These are phyloP conservation scores for Hordeum pubiflorum DNA, from an alignment of 202 grass and related monocot genomes.

Conservation along the genomic window DNA sequence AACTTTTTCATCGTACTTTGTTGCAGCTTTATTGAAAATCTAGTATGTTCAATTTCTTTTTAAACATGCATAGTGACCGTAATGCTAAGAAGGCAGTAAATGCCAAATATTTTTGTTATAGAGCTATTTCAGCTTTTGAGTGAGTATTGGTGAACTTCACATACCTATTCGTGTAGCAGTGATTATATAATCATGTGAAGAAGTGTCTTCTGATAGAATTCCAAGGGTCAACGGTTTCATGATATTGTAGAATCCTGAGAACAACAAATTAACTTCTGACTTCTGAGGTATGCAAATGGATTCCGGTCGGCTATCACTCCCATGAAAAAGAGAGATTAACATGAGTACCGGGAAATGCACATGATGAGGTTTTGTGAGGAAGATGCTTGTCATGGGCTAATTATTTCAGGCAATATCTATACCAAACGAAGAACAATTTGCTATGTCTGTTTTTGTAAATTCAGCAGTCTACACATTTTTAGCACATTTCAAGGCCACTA, in stretches of 20 bases:
- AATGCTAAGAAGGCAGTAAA: not conserved
- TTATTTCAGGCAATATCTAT: not conserved
- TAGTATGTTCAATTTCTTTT: conserved; percentile 1
- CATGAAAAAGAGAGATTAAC: not conserved
- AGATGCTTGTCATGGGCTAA: not conserved
- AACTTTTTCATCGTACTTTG: not conserved
- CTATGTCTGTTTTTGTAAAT: not conserved
- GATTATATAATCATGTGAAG: not conserved
- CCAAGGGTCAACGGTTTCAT: not conserved
- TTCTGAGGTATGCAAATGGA: not conserved
- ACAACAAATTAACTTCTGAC: not conserved
- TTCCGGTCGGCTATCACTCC: not conserved
- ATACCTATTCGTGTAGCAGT: not conserved
- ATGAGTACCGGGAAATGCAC: not conserved
- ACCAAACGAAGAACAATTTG: not conserved
- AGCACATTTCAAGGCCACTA: not conserved
- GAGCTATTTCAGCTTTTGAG: not conserved
- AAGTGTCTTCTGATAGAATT: not conserved
- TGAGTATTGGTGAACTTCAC: not conserved
- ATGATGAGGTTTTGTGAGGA: not conserved
- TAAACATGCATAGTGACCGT: not conserved
- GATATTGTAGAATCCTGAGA: not conserved
- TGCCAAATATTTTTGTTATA: not conserved
- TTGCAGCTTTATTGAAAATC: not conserved
- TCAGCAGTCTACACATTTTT: not conserved